Percentiles rank a stretch among this genome's conserved stretches.
Conservation (phyloP, 163 green algal genomes). For the Scenedesmus sp. region DNA sequence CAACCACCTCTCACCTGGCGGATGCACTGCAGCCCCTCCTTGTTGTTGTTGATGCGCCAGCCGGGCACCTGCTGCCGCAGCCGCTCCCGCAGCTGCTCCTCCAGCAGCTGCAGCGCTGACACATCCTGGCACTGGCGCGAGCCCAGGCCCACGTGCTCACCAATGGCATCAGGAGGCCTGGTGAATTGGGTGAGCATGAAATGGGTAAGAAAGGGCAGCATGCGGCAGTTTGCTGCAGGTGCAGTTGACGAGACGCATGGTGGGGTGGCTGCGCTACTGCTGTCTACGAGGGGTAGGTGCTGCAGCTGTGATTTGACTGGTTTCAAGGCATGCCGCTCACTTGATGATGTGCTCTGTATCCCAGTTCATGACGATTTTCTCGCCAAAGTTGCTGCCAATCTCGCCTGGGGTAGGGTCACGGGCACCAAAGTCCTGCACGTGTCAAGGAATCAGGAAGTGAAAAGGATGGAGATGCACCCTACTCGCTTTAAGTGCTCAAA, state of each 20-base stretch:
- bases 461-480: background rate
- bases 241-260: background rate
- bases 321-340: constrained; percentile 49
- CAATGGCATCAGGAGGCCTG: constrained; percentile 75
- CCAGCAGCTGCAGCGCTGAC: constrained; percentile 59
- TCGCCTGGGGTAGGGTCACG: constrained; percentile 83
- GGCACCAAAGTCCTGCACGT: constrained; percentile 81
- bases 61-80: constrained; percentile 76
- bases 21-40: background rate
- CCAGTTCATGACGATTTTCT: constrained; percentile 86
- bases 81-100: constrained; percentile 65
- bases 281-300: background rate
- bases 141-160: constrained; percentile 73
- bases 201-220: too few species aligned
- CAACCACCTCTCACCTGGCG: background rate
- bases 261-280: background rate
- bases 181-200: too few species aligned
- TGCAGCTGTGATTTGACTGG: too few species aligned
- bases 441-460: background rate
- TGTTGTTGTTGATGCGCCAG: constrained; percentile 67
- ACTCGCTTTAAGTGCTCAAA: too few species aligned
- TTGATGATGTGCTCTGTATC: constrained; percentile 92
- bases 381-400: constrained; percentile 82
- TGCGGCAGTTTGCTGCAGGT: background rate
- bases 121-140: constrained; percentile 62